phyloP scores from a whole-genome alignment of 2,329 filamentous ascomycete genomes.

The Sclerotinia borealis region DNA sequence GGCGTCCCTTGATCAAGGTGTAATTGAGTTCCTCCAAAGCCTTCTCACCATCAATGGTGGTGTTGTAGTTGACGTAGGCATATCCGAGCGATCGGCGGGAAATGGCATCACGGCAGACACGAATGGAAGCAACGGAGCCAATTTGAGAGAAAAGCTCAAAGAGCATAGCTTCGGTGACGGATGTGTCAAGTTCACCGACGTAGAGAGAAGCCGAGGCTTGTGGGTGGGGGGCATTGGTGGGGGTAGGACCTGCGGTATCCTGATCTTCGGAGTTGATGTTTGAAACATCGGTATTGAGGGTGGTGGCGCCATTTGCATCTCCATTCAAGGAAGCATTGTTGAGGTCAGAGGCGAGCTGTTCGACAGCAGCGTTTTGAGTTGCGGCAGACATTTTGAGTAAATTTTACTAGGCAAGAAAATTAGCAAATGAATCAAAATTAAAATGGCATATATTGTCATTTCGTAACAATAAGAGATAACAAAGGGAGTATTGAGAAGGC shows the following conservation, averaged over 20 bases:
- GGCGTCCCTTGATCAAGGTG: conserved; percentile 96
- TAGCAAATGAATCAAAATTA: conserved; percentile 13
- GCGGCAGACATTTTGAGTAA: conserved; percentile 53
- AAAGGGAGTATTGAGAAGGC: not conserved
- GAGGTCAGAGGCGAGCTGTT: conserved; percentile 76
- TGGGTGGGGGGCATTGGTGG: conserved; percentile 69
- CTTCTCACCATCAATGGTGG: conserved; percentile 91
- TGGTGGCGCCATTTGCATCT: conserved; percentile 59
- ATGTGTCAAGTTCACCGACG: conserved; percentile 95
- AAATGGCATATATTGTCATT: not conserved
- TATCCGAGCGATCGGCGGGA: conserved; percentile 98
- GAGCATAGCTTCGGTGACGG: conserved; percentile 99
- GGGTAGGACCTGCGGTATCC: conserved; percentile 62
- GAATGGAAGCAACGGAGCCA: conserved; percentile 96
- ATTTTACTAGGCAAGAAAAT: conserved; percentile 15
- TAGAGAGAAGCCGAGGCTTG: conserved; percentile 97
- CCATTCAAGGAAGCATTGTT: conserved; percentile 65
- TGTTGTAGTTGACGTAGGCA: conserved; percentile 99
- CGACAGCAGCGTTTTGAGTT: conserved; percentile 56
- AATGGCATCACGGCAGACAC: conserved; percentile 98
- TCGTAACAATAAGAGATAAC: not conserved
- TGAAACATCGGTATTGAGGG: conserved; percentile 69
- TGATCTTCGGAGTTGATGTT: conserved; percentile 50
- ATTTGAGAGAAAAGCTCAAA: conserved; percentile 99
- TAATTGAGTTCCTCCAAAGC: conserved; percentile 99